Evolutionary conservation across 345 rosid genomes (phyloP).

Genomic region (Viola odorata): DNA sequence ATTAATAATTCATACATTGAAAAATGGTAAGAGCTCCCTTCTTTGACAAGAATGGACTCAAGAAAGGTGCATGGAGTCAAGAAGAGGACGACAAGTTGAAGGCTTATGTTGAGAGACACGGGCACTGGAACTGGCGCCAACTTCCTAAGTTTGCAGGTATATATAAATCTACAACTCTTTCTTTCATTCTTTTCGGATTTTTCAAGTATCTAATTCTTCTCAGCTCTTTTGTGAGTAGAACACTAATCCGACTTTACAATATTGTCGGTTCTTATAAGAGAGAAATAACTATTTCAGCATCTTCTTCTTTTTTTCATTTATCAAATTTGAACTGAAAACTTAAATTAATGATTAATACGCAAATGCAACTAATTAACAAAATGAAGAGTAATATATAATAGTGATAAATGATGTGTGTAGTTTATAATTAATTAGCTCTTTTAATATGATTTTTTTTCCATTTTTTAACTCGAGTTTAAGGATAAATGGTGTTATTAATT

Average conservation of each 20-base stretch:
- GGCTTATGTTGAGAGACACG: slow-evolving; percentile 15
- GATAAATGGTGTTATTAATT: background rate
- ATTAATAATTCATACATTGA: background rate
- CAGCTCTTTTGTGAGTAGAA: background rate
- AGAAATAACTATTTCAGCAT: no score
- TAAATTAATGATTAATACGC: no score
- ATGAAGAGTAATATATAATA: background rate
- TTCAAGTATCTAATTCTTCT: no score
- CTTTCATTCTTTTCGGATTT: no score
- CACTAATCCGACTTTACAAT: background rate
- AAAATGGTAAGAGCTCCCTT: slow-evolving; percentile 16
- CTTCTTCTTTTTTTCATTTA: no score
- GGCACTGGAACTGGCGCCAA: slow-evolving; percentile 24
- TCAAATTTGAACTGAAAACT: no score
- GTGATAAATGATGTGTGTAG: background rate
- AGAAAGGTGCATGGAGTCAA: slow-evolving; percentile 32
- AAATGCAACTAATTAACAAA: no score
- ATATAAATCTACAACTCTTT: background rate
- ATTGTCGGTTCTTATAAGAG: no score
- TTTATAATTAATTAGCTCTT: background rate
- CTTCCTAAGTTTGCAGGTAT: slow-evolving; percentile 28
- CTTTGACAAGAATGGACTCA: slow-evolving; percentile 18
- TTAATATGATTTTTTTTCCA: background rate
- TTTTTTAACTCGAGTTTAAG: background rate
- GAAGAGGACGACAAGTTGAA: slow-evolving; percentile 32